Evolutionary conservation across 352 stramenopile genomes (phyloP).

Genomic region (Globisporangium nodosum): DNA sequence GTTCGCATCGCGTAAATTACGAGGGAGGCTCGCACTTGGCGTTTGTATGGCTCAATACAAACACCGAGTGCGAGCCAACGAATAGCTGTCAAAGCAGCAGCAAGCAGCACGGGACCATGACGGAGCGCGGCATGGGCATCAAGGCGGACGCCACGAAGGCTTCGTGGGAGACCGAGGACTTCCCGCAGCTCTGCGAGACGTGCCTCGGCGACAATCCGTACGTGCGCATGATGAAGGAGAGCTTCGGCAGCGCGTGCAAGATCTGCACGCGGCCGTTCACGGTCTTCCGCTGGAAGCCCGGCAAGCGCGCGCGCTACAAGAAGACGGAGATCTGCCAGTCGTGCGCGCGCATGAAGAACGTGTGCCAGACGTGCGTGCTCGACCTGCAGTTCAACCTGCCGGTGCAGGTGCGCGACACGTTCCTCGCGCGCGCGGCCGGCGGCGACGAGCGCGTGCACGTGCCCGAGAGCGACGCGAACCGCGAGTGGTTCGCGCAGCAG

Average conservation of each 20-base stretch:
- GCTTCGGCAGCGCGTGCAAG: slow-evolving; percentile 96
- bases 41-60: neutral
- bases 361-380: slow-evolving; percentile 98
- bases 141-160: slow-evolving; percentile 86
- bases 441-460: slow-evolving; percentile 61
- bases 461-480: slow-evolving; percentile 92
- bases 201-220: slow-evolving; percentile 99
- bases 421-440: slow-evolving; percentile 55
- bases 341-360: slow-evolving; percentile 98
- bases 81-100: neutral
- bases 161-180: slow-evolving; percentile 92
- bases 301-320: slow-evolving; percentile 96
- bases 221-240: slow-evolving; percentile 98
- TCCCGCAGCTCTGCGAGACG: slow-evolving; percentile 97
- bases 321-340: slow-evolving; percentile 97
- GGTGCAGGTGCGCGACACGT: slow-evolving; percentile 91
- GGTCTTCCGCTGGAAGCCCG: slow-evolving; percentile 97
- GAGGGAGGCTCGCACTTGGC: neutral
- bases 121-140: slow-evolving; percentile 82
- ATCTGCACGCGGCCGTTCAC: slow-evolving; percentile 98
- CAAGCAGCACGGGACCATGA: slow-evolving; percentile 28
- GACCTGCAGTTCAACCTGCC: slow-evolving; percentile 98
- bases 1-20: neutral
- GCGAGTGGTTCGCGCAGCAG: slow-evolving; percentile 93
- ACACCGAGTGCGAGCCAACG: neutral